Percentiles rank a stretch among this genome's conserved stretches.
Conservation (phyloP, 495 filamentous ascomycete species). For the Bathelium albidoporum region DNA sequence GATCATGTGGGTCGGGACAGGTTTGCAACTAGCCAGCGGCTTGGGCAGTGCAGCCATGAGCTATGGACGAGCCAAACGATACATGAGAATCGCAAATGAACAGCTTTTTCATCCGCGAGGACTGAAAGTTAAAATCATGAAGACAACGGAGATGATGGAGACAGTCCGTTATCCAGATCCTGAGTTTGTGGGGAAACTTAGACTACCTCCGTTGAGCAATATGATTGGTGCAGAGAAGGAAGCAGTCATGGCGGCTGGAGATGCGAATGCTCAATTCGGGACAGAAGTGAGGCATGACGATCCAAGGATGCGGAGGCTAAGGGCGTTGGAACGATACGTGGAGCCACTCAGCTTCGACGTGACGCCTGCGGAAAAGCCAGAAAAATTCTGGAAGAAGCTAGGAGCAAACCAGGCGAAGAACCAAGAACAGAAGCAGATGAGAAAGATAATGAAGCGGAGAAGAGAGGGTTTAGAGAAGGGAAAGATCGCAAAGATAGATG, state of each 20-base stretch:
- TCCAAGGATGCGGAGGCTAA: not conserved
- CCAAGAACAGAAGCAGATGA: not conserved
- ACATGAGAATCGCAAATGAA: not conserved
- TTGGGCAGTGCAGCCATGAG: not conserved
- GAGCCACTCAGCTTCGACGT: not conserved
- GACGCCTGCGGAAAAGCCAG: not conserved
- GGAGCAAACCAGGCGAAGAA: not conserved
- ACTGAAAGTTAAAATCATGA: not conserved
- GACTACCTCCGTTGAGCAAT: not conserved
- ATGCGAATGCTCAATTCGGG: not conserved
- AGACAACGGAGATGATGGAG: constrained; percentile 1
- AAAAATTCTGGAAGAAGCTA: not conserved
- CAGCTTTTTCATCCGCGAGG: not conserved
- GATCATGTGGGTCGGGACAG: not conserved
- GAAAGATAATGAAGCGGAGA: not conserved
- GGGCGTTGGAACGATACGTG: not conserved
- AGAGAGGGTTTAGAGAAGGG: not conserved
- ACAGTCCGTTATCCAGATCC: not conserved
- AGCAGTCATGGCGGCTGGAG: not conserved
- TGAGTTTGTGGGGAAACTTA: not conserved
- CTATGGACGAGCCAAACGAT: not conserved
- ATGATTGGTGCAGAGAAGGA: not conserved
- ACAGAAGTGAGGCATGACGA: not conserved
- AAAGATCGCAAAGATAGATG: not conserved
- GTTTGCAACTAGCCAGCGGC: not conserved